Evolutionary conservation across 495 filamentous ascomycete genomes (phyloP).

Genomic region (Diplogelasinospora grovesii): DNA sequence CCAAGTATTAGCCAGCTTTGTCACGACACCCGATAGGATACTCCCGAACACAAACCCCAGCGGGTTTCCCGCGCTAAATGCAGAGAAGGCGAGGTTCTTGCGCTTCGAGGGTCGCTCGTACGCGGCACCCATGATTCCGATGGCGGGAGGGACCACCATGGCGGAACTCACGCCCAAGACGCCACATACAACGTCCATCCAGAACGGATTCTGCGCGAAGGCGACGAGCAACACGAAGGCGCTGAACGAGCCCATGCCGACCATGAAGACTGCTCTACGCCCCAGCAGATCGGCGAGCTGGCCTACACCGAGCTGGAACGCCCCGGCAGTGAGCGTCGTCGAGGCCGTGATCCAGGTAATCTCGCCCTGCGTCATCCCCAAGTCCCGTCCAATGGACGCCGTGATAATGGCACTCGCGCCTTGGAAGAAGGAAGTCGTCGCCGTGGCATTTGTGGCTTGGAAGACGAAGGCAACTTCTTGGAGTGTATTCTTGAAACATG

Average conservation of each 20-base stretch:
- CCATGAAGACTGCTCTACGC: constrained; percentile 53
- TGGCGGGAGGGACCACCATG: constrained; percentile 59
- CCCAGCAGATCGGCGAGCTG: constrained; percentile 64
- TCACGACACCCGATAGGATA: constrained; percentile 57
- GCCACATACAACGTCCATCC: constrained; percentile 58
- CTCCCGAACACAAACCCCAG: constrained; percentile 63
- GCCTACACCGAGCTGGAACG: constrained; percentile 62
- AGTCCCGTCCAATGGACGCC: constrained; percentile 52
- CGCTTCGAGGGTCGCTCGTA: constrained; percentile 56
- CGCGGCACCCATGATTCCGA: constrained; percentile 58
- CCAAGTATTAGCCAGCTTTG: constrained; percentile 57
- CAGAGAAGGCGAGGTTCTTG: constrained; percentile 66
- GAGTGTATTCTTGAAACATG: constrained; percentile 54
- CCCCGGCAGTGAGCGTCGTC: constrained; percentile 54
- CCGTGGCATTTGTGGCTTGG: constrained; percentile 63
- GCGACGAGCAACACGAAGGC: constrained; percentile 50
- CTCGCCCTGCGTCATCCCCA: constrained; percentile 61
- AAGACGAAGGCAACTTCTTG: constrained; percentile 63
- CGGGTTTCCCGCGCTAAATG: constrained; percentile 65
- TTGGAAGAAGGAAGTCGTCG: constrained; percentile 52
- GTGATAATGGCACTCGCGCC: constrained; percentile 58
- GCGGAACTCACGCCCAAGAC: constrained; percentile 57
- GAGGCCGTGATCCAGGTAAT: constrained; percentile 69
- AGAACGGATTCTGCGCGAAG: constrained; percentile 56
- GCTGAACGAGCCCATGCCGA: constrained; percentile 54